These are phyloP conservation scores for Infundibulicybe gibba DNA, from an alignment of 768 basidiomycete genomes.

Conservation along the genomic window DNA sequence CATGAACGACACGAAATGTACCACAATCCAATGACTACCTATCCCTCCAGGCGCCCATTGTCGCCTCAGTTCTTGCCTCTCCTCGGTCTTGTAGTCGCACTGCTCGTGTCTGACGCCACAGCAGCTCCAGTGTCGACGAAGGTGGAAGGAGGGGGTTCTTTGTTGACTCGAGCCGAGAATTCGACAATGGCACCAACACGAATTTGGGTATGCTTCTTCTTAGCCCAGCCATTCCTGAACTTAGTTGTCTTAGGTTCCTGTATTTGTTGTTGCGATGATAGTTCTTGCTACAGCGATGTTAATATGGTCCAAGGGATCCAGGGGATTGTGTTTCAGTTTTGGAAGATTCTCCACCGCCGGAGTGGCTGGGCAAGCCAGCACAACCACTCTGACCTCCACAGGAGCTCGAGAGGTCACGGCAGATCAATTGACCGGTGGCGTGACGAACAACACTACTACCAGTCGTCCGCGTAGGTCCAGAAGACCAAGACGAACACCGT, in stretches of 20 bases:
- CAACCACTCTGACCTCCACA: neutral
- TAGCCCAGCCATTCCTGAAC: neutral
- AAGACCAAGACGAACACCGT: conserved; percentile 60
- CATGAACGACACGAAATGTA: neutral
- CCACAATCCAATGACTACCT: neutral
- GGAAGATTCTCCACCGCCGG: neutral
- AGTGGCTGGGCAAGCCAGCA: neutral
- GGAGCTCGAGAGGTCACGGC: conserved; percentile 44
- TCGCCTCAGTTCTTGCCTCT: neutral
- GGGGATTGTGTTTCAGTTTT: neutral
- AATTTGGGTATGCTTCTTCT: neutral
- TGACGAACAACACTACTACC: conserved; percentile 23
- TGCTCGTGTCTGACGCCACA: conserved; percentile 3
- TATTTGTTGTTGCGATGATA: neutral
- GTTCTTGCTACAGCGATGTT: neutral
- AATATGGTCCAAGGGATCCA: neutral
- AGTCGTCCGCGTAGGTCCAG: conserved; percentile 36
- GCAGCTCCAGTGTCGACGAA: neutral
- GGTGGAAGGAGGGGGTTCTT: neutral
- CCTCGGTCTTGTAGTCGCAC: conserved; percentile 7
- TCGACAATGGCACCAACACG: neutral
- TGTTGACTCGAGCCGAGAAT: too few relatives aligned
- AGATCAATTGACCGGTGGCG: conserved; percentile 51
- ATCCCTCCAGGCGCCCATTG: neutral
- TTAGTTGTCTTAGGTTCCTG: neutral